These are phyloP conservation scores for Passiflora organensis DNA, from an alignment of 345 rosid genomes.

Conservation along the genomic window DNA sequence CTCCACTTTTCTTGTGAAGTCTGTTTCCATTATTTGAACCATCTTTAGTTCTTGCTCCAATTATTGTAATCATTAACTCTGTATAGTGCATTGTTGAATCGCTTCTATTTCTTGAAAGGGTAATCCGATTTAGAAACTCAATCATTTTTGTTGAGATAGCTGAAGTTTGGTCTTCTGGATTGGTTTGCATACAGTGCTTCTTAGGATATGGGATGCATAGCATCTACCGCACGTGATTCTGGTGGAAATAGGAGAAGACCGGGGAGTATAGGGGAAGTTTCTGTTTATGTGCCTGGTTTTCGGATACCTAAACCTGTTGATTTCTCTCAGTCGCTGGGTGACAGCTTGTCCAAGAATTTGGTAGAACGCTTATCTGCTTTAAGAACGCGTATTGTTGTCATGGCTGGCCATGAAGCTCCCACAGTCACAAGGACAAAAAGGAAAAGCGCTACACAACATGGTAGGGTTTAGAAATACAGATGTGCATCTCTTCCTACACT, in stretches of 20 bases:
- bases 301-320: slow-evolving; percentile 88
- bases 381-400: slow-evolving; percentile 89
- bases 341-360: slow-evolving; percentile 60
- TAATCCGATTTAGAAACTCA: neutral
- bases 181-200: slow-evolving; percentile 27
- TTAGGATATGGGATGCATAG: slow-evolving; percentile 81
- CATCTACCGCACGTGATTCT: slow-evolving; percentile 74
- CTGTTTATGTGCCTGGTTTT: slow-evolving; percentile 89
- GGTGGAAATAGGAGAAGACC: slow-evolving; percentile 80
- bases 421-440: slow-evolving; percentile 88
- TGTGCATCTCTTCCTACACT: neutral
- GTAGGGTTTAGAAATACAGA: slow-evolving; percentile 34
- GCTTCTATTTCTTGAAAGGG: neutral
- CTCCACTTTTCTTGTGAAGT: slow-evolving; percentile 25
- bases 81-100: neutral
- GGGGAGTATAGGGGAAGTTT: slow-evolving; percentile 81
- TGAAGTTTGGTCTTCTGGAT: slow-evolving; percentile 19
- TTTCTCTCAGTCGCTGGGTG: slow-evolving; percentile 66
- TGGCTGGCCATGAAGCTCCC: slow-evolving; percentile 98
- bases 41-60: slow-evolving; percentile 10
- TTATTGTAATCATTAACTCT: slow-evolving; percentile 16
- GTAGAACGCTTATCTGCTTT: slow-evolving; percentile 78
- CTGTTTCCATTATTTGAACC: slow-evolving; percentile 20
- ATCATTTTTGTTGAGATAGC: neutral
- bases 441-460: slow-evolving; percentile 91